Evolutionary conservation across 306 rosid species (phyloP).

Genomic region (Canavalia gladiata): DNA sequence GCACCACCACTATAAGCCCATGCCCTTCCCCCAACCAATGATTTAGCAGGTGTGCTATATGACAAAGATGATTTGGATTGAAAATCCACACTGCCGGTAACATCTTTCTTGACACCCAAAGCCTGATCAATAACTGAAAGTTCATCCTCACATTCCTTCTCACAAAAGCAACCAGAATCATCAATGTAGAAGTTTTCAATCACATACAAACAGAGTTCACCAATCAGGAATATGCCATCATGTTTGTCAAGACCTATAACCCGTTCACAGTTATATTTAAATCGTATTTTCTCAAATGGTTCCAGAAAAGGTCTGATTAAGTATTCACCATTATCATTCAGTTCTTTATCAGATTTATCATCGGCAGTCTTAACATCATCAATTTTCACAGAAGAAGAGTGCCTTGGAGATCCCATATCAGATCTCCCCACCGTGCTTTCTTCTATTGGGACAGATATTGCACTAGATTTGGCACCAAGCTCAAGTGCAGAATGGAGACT

Average conservation of each 20-base stretch:
- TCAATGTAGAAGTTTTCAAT: conserved; percentile 93
- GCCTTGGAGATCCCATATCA: conserved; percentile 84
- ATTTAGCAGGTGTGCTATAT: conserved; percentile 70
- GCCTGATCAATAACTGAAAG: conserved; percentile 98
- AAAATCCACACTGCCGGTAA: conserved; percentile 72
- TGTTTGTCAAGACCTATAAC: conserved; percentile 98
- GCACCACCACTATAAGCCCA: conserved; percentile 99
- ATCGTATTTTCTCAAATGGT: conserved; percentile 84
- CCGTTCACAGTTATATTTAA: conserved; percentile 94
- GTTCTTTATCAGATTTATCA: conserved; percentile 84
- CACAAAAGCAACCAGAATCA: conserved; percentile 87
- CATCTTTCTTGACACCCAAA: conserved; percentile 94
- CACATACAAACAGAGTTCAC: conserved; percentile 90
- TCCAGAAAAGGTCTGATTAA: conserved; percentile 96
- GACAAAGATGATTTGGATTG: conserved; percentile 86
- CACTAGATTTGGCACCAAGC: conserved; percentile 89
- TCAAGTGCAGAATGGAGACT: conserved; percentile 97
- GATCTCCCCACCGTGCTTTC: conserved; percentile 85
- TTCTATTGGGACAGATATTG: conserved; percentile 71
- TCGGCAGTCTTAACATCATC: conserved; percentile 71
- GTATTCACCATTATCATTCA: conserved; percentile 90
- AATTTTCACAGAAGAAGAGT: conserved; percentile 71
- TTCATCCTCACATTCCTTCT: conserved; percentile 90
- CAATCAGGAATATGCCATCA: conserved; percentile 97
- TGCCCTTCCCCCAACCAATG: conserved; percentile 94